These are phyloP conservation scores for Periglandula ipomoeae DNA, from an alignment of 2,329 filamentous ascomycete genomes.

Conservation along the genomic window DNA sequence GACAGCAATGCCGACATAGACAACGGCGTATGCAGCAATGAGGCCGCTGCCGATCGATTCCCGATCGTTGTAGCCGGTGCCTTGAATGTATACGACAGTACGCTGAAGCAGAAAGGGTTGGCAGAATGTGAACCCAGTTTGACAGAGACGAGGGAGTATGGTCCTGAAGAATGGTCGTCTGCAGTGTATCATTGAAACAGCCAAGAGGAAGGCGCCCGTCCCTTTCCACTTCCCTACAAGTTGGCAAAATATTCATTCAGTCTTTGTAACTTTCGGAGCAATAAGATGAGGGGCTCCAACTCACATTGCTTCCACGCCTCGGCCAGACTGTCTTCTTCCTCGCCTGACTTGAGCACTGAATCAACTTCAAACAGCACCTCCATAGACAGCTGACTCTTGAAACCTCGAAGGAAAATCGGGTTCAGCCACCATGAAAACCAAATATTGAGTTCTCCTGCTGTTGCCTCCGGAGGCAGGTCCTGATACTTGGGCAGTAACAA, in stretches of 20 bases:
- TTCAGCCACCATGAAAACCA: neutral
- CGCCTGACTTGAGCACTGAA: neutral
- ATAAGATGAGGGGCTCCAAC: neutral
- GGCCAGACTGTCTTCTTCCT: neutral
- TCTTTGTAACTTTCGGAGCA: neutral
- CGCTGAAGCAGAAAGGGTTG: neutral
- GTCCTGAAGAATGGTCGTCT: neutral
- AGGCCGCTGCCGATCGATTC: neutral
- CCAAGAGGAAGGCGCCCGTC: neutral
- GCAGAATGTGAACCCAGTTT: neutral
- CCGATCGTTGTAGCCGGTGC: neutral
- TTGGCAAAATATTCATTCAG: neutral
- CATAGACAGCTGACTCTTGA: neutral
- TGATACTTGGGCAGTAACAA: slow-evolving; percentile 10
- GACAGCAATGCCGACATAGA: neutral
- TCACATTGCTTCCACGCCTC: neutral
- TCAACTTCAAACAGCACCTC: neutral
- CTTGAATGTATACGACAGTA: neutral
- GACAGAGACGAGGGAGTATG: neutral
- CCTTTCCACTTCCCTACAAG: neutral
- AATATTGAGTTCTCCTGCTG: neutral
- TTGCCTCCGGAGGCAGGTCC: neutral
- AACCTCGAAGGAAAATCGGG: neutral
- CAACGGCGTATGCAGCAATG: neutral
- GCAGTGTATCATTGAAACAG: neutral